These are phyloP conservation scores for Sedum album DNA, from an alignment of 164 flowering plant species.

Conservation along the genomic window DNA sequence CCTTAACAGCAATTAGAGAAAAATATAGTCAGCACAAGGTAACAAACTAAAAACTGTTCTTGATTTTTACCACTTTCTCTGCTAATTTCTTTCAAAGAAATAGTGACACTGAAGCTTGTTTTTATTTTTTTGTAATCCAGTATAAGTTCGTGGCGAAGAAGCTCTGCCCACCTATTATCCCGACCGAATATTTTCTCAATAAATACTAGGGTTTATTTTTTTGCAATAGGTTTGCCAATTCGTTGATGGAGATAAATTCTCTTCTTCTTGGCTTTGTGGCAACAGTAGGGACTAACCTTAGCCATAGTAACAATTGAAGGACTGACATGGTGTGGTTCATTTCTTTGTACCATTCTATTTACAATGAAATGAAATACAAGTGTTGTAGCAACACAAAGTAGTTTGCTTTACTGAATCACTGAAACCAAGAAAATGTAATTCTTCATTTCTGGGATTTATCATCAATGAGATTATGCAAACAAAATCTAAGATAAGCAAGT, in stretches of 20 bases:
- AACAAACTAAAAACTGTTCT: background rate
- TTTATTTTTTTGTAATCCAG: background rate
- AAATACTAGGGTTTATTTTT: background rate
- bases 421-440: too few species aligned
- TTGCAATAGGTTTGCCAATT: background rate
- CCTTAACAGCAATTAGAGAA: background rate
- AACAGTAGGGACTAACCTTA: too few species aligned
- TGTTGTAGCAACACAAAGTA: too few species aligned
- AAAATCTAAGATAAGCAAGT: too few species aligned
- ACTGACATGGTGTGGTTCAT: too few species aligned
- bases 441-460: too few species aligned
- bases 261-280: too few species aligned
- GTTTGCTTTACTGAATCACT: too few species aligned
- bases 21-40: background rate
- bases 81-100: background rate
- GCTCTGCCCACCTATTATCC: background rate
- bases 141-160: background rate
- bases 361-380: too few species aligned
- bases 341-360: too few species aligned
- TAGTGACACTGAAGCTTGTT: background rate
- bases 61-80: background rate
- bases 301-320: too few species aligned
- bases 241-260: background rate
- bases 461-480: too few species aligned
- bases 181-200: background rate